Evolutionary conservation across 208 protist genomes (phyloP), one percentile per base, ranked within the genome.

Genomic region (Trypanosoma congolense): DNA sequence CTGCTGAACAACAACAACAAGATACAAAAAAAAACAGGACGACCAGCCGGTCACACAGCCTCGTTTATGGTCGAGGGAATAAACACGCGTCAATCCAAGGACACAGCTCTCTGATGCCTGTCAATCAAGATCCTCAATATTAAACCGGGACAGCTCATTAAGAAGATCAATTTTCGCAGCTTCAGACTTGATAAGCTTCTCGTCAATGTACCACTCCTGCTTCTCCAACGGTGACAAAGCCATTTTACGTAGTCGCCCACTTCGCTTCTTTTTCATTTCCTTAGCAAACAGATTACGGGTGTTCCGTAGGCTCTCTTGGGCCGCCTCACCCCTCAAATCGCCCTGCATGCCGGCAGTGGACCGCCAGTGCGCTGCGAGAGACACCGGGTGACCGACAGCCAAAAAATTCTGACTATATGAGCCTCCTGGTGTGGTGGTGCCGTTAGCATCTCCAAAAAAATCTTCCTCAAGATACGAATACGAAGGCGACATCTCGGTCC

Each of bases 201-300:
- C 77, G 44, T 93, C 82, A 64, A 93, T 86, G 60, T 83, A 90
- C 86, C 82, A 90, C 66, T 93, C 81, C 65, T 90, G 79, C 47
- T 68, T 73, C 51, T 84, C 66, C 36, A 83, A 47, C 25, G 82
- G 70, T 14, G 70, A 65, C 10, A 89, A 35, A 4, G 86, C 81
- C 41, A 86, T 65, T 65, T 89, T 89, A 56, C 79, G 78, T 47
- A 88, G 19, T 44, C 80, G 77, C 9, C 63, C 56, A 21, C 60
- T 50, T 2, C 86, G 85, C 14, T 61, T 57, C 10, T 47, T 41
- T 35, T 77, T 80, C 44, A 93, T 68, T 58, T 93, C 86, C 14
- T 60, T 47, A 0, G 70, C 63, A 66, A 90, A 92, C 6, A 90
- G 35, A 50, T 46, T 71, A 12, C 60, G 60, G 40, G 80, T 85